Evolutionary conservation across 257 asterid genomes (phyloP).

Genomic region (Primulina eburnea): DNA sequence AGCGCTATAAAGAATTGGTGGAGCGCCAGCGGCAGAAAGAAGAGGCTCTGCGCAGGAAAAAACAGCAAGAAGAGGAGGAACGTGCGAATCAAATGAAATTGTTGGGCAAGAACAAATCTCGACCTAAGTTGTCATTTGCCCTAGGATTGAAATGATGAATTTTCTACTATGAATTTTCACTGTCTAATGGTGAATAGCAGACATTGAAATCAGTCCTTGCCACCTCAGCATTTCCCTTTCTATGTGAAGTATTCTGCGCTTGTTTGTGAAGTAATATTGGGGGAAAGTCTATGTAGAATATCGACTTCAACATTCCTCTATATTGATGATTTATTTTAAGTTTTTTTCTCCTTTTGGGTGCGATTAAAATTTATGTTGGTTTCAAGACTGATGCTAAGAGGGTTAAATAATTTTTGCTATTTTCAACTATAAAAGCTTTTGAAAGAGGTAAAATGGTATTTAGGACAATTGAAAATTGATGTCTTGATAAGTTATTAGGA

Average conservation of each 20-base stretch:
- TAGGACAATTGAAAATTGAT: no score
- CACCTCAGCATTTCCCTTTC: background rate
- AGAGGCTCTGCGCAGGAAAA: slow-evolving; percentile 75
- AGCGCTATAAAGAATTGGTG: slow-evolving; percentile 75
- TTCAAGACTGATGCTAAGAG: background rate
- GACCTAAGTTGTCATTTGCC: slow-evolving; percentile 90
- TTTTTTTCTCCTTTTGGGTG: background rate
- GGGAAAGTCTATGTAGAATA: background rate
- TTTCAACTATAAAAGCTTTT: no score
- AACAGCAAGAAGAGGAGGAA: slow-evolving; percentile 92
- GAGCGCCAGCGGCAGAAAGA: slow-evolving; percentile 93
- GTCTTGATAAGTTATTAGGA: no score
- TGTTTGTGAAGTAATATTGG: slow-evolving; percentile 13
- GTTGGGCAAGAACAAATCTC: slow-evolving; percentile 91
- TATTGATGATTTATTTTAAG: background rate
- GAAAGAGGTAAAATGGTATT: no score
- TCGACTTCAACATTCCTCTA: background rate
- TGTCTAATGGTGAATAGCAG: background rate
- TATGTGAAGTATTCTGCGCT: slow-evolving; percentile 21
- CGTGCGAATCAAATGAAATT: slow-evolving; percentile 78
- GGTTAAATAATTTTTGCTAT: no score
- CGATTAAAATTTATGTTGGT: background rate
- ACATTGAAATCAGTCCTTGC: background rate
- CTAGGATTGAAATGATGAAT: slow-evolving; percentile 57
- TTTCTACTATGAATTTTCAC: background rate